These are phyloP conservation scores for Yueomyces sinensis DNA, from an alignment of 805 yeast genomes.

Conservation along the genomic window DNA sequence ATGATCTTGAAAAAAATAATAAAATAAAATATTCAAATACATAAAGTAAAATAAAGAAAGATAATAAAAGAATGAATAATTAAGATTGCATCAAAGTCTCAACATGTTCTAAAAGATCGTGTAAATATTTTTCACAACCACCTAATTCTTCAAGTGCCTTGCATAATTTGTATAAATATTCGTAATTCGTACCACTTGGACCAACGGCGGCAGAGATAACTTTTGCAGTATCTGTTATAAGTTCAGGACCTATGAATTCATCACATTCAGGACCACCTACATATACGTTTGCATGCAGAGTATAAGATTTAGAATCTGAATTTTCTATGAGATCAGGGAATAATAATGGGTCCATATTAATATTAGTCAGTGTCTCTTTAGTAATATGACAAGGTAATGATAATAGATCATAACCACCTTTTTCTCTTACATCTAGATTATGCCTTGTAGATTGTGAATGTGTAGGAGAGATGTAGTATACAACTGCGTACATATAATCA, in stretches of 20 bases:
- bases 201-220: conserved; percentile 49
- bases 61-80: neutral
- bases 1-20: too few relatives aligned
- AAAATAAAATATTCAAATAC: too few relatives aligned
- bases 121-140: conserved; percentile 30
- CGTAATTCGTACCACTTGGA: conserved; percentile 71
- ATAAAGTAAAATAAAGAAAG: neutral
- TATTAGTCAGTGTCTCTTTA: neutral
- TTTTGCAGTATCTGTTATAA: conserved; percentile 41
- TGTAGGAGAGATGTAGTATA: conserved; percentile 63
- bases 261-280: conserved; percentile 73
- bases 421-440: conserved; percentile 72
- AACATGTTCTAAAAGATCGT: conserved; percentile 22
- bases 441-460: conserved; percentile 46
- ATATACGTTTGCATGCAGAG: conserved; percentile 42
- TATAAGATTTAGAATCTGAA: conserved; percentile 32
- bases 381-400: conserved; percentile 46
- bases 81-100: conserved; percentile 2
- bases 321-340: too few relatives aligned
- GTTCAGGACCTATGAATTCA: conserved; percentile 79
- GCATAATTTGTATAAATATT: conserved; percentile 48
- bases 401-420: conserved; percentile 74
- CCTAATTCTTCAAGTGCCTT: conserved; percentile 32
- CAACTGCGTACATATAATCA: conserved; percentile 60
- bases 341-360: conserved; percentile 18